A percentile compares a stretch with the other conserved stretches of the same genome.
Conservation (phyloP, 23 red algal genomes). For the Gracilariopsis chorda region DNA sequence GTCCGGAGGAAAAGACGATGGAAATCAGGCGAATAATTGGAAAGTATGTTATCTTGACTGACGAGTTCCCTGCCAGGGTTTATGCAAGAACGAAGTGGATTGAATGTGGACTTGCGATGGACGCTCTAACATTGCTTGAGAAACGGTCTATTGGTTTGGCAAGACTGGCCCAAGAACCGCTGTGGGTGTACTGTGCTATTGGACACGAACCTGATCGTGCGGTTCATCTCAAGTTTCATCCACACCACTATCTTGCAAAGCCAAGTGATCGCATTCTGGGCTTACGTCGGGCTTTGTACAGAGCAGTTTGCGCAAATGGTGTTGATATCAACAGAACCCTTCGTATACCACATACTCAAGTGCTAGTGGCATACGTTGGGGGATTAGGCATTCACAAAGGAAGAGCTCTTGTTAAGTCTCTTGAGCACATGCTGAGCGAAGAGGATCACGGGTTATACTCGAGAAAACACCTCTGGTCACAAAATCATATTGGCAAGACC, state of each 20-base stretch:
- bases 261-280: conserved; percentile 44
- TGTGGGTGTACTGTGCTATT: conserved; percentile 83
- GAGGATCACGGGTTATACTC: conserved; percentile 51
- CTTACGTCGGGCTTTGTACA: conserved; percentile 64
- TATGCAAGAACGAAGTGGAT: conserved; percentile 50
- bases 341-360: conserved; percentile 60
- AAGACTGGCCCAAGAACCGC: conserved; percentile 82
- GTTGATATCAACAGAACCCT: conserved; percentile 88
- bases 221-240: conserved; percentile 48
- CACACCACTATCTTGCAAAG: conserved; percentile 48
- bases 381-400: conserved; percentile 83
- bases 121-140: conserved; percentile 53
- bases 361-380: conserved; percentile 63
- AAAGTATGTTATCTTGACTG: conserved; percentile 28
- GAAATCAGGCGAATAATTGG: not conserved
- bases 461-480: conserved; percentile 60
- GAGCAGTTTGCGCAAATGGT: conserved; percentile 59
- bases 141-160: conserved; percentile 75
- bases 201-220: conserved; percentile 54
- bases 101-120: conserved; percentile 14
- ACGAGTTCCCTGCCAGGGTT: conserved; percentile 47
- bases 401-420: conserved; percentile 29
- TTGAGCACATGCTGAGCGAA: conserved; percentile 33
- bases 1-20: not conserved
- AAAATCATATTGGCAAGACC: conserved; percentile 53